Evolutionary conservation across 768 basidiomycete species (phyloP), one percentile per base, ranked within the genome.

Genomic region (Ramaria sp.): DNA sequence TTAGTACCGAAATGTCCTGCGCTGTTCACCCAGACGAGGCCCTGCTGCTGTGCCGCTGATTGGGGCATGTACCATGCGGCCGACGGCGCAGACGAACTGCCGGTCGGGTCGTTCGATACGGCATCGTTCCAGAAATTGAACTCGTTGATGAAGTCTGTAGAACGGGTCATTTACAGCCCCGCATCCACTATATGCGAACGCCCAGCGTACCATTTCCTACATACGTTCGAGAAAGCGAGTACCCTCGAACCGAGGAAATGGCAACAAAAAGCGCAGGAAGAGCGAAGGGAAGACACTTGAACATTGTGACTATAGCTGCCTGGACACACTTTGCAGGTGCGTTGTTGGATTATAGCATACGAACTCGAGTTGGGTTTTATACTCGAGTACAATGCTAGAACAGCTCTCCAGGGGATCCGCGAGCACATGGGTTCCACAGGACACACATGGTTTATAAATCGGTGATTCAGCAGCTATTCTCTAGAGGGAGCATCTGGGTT

Each of bases 91-190:
- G 27, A 37, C 17, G 55, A 38, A 17, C 42, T 48, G n/a, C 55
- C 46, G 38, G 55, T 57, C 13, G 55, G 55, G 42, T 57, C 55
- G 13, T 0, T 6, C 46, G 13, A 20, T n/a, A 11, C 15, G 10
- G 27, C 47, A 38, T 57, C 55, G 22, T 57, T 30, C 22, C 27
- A 57, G 37, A 57, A 57, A 33, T 31, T 49, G 47, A 57, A 57
- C 3, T 48, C 24, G 22, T 57, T 50, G 37, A 57, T 57, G 31
- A 57, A 57, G 20, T 57, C 55, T 57, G 34, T 20, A 15, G 7
- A 38, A 27, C 5, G 5, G 39, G 13, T 17, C 10, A 45, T n/a
- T 47, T 3, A 6, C 24, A 37, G 5, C 30, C 7, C 37, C 24
- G 33, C 33, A 34, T 15, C 6, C 17, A 45, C 3, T 27, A 11